Evolutionary conservation across 2,329 filamentous ascomycete species (phyloP).

Genomic region (Fusarium sp.): DNA sequence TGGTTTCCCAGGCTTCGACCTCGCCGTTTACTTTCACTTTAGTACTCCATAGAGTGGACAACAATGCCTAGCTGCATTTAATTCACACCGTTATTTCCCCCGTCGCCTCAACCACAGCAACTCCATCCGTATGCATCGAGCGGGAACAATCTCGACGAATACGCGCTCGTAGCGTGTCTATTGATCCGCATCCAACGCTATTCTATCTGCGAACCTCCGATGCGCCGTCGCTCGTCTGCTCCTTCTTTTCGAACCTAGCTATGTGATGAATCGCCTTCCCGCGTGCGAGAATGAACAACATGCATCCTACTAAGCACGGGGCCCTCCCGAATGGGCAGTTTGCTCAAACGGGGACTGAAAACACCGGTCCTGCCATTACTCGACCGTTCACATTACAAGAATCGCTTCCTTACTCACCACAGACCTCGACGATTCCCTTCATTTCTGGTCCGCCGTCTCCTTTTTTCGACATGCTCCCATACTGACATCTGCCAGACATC

Average conservation of each 20-base stretch:
- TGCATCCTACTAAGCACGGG: slow-evolving; percentile 51
- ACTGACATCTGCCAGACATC: slow-evolving; percentile 64
- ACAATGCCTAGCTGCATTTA: slow-evolving; percentile 46
- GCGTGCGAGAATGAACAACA: slow-evolving; percentile 50
- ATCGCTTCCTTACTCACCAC: slow-evolving; percentile 84
- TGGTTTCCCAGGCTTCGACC: slow-evolving; percentile 42
- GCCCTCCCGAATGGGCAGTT: slow-evolving; percentile 54
- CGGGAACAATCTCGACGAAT: slow-evolving; percentile 7
- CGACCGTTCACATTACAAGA: slow-evolving; percentile 76
- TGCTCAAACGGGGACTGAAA: slow-evolving; percentile 42
- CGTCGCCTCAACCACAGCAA: neutral
- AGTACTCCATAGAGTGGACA: slow-evolving; percentile 17
- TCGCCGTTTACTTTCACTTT: slow-evolving; percentile 30
- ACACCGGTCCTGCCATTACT: slow-evolving; percentile 47
- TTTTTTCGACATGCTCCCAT: neutral
- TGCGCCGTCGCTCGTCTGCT: slow-evolving; percentile 48
- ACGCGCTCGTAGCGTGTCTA: slow-evolving; percentile 19
- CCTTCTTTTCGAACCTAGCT: slow-evolving; percentile 51
- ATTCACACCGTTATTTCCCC: slow-evolving; percentile 5
- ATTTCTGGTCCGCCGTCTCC: slow-evolving; percentile 70
- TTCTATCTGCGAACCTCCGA: slow-evolving; percentile 36
- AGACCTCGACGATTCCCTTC: slow-evolving; percentile 84
- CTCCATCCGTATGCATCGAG: slow-evolving; percentile 3
- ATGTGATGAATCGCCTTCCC: slow-evolving; percentile 50
- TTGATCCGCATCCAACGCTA: slow-evolving; percentile 15